These are phyloP conservation scores for Waltiozyma sp. DNA, from an alignment of 1,139 yeast species.

Conservation along the genomic window DNA sequence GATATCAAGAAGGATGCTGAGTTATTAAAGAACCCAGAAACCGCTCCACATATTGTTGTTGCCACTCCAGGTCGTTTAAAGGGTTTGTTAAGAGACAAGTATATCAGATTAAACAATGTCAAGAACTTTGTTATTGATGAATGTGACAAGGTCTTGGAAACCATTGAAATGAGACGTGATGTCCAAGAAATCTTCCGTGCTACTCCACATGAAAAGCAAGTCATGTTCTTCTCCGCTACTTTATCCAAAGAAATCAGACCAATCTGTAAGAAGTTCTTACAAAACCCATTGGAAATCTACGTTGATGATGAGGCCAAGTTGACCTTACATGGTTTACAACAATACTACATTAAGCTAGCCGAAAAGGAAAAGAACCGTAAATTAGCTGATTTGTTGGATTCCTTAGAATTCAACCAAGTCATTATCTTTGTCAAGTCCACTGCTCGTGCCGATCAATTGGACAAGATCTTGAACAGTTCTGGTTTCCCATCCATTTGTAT, in stretches of 20 bases:
- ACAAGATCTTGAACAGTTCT: conserved; percentile 80
- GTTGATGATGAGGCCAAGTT: conserved; percentile 97
- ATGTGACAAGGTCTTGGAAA: conserved; percentile 95
- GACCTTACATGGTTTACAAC: conserved; percentile 96
- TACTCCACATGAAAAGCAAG: conserved; percentile 98
- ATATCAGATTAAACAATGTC: conserved; percentile 76
- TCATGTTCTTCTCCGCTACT: conserved; percentile 98
- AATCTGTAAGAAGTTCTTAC: conserved; percentile 95
- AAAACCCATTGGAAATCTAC: conserved; percentile 92
- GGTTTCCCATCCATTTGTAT: conserved; percentile 97
- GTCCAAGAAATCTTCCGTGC: conserved; percentile 97
- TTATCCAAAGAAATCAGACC: conserved; percentile 92
- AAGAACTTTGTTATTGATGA: conserved; percentile 95
- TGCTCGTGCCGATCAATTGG: conserved; percentile 84
- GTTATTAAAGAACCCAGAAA: conserved; percentile 81
- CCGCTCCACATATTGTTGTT: conserved; percentile 93
- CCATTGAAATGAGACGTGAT: conserved; percentile 92
- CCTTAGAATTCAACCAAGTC: conserved; percentile 95
- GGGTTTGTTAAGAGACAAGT: conserved; percentile 87
- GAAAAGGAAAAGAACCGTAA: conserved; percentile 93
- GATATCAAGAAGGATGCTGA: conserved; percentile 82
- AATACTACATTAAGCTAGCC: conserved; percentile 79
- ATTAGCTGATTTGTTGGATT: conserved; percentile 85
- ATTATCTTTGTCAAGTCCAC: conserved; percentile 93
- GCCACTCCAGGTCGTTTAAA: conserved; percentile 98